phyloP scores from a whole-genome alignment of 768 basidiomycete species.

The Nidularia pulvinata region DNA sequence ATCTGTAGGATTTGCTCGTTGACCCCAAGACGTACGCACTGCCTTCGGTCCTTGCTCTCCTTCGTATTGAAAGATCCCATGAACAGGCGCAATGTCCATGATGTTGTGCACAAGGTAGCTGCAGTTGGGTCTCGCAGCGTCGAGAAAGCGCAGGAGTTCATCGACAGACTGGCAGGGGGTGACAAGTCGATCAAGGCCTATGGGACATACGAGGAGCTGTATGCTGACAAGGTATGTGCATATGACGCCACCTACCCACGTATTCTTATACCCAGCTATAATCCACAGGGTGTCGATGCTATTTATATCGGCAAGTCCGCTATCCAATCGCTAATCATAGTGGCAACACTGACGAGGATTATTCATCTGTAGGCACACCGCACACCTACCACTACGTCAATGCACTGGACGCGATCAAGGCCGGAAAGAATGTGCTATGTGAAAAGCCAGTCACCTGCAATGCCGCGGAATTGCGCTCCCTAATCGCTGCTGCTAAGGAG shows the following conservation, averaged over 20 bases:
- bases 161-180: constrained; percentile 47
- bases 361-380: constrained; percentile 62
- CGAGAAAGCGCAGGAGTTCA: constrained; percentile 71
- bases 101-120: constrained; percentile 64
- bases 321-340: too few species aligned
- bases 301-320: constrained; percentile 63
- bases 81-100: constrained; percentile 59
- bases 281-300: constrained; percentile 62
- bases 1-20: constrained; percentile 64
- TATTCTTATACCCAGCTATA: constrained; percentile 18
- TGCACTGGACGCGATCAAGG: constrained; percentile 71
- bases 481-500: constrained; percentile 75
- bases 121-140: constrained; percentile 80
- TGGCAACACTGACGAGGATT: neutral
- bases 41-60: neutral
- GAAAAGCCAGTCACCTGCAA: constrained; percentile 90
- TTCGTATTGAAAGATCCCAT: neutral
- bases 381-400: constrained; percentile 84
- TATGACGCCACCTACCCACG: constrained; percentile 32
- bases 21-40: constrained; percentile 64
- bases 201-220: constrained; percentile 76
- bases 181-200: constrained; percentile 62
- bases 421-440: constrained; percentile 84
- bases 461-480: constrained; percentile 69
- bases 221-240: constrained; percentile 56